Conservation (phyloP, 495 filamentous ascomycete species). For the Niebla homalea region DNA sequence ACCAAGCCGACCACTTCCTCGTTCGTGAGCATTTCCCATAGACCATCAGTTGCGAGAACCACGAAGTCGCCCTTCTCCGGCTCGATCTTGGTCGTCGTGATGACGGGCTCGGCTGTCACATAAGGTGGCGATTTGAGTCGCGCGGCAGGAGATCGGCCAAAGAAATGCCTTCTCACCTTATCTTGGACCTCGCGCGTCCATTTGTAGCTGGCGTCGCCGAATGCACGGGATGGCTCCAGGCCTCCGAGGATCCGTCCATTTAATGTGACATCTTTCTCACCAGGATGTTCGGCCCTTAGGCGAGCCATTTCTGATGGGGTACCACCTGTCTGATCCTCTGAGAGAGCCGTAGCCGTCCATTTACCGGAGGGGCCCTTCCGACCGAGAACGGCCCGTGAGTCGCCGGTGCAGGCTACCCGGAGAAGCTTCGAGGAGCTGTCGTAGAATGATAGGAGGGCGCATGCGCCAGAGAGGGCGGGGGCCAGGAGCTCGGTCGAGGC, state of each 20-base stretch:
- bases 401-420: constrained; percentile 85
- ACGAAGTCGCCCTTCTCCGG: constrained; percentile 87
- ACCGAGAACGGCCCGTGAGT: constrained; percentile 86
- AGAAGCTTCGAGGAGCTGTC: constrained; percentile 72
- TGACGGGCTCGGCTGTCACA: constrained; percentile 88
- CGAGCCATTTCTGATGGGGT: constrained; percentile 72
- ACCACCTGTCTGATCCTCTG: constrained; percentile 82
- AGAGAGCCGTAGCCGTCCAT: constrained; percentile 83
- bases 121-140: constrained; percentile 85
- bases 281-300: constrained; percentile 72
- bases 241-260: constrained; percentile 86
- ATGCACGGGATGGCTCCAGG: constrained; percentile 83
- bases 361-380: constrained; percentile 66
- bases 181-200: constrained; percentile 77
- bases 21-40: constrained; percentile 99
- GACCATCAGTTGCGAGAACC: constrained; percentile 89
- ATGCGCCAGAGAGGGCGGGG: constrained; percentile 88
- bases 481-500: constrained; percentile 83
- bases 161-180: constrained; percentile 69
- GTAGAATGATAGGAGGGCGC: constrained; percentile 92
- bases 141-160: constrained; percentile 59
- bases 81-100: constrained; percentile 90
- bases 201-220: constrained; percentile 94
- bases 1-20: constrained; percentile 96
- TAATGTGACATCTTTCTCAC: constrained; percentile 67